These are phyloP conservation scores for Mycosphaerella arachidis DNA, from an alignment of 2,329 filamentous ascomycete species.

Conservation along the genomic window DNA sequence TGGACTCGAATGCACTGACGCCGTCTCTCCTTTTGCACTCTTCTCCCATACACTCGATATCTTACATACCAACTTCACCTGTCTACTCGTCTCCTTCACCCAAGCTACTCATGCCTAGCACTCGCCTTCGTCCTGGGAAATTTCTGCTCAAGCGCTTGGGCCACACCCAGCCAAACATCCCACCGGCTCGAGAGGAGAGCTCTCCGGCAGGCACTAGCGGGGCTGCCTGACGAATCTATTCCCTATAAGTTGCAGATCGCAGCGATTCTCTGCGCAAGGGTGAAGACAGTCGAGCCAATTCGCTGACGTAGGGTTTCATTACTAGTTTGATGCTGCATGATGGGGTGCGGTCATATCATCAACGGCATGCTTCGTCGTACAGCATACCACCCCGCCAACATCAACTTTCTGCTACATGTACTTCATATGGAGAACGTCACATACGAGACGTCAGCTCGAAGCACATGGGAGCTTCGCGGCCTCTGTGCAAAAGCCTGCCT, in stretches of 20 bases:
- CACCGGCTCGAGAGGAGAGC: not conserved
- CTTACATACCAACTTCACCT: not conserved
- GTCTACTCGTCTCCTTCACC: not conserved
- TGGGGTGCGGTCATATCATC: not conserved
- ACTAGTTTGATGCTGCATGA: not conserved
- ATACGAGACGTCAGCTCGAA: not conserved
- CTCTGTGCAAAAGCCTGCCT: not conserved
- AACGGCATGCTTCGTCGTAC: not conserved
- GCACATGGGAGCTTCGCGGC: not conserved
- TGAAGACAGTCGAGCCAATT: not conserved
- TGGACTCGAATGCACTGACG: not conserved
- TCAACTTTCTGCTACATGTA: not conserved
- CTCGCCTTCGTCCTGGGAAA: not conserved
- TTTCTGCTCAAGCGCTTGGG: not conserved
- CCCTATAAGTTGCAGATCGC: constrained; percentile 1
- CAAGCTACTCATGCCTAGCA: not conserved
- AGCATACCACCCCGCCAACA: not conserved
- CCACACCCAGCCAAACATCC: not conserved
- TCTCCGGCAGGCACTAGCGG: not conserved
- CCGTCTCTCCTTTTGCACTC: not conserved
- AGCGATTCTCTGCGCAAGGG: not conserved
- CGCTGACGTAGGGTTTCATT: not conserved
- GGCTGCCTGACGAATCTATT: not conserved
- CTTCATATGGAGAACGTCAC: not conserved
- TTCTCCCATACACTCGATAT: not conserved